Evolutionary conservation across 257 asterid genomes (phyloP), one percentile per base, ranked within the genome.

Genomic region (Agastache rugosa): DNA sequence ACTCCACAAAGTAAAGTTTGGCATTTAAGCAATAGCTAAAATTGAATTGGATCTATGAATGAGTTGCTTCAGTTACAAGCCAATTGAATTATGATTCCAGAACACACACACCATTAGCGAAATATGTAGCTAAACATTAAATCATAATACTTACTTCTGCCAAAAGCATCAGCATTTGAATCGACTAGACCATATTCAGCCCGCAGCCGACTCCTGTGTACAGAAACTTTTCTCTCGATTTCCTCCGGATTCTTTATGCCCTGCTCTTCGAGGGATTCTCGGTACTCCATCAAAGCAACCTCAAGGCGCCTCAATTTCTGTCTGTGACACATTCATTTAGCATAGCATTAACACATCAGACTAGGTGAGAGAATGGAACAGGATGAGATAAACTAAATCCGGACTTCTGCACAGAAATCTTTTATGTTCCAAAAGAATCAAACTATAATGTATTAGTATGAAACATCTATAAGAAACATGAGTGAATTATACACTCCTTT

Each of bases 271-370:
- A 93, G 96, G 79, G 93, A 88, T 87, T 93, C 98, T 10, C 93
- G 92, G 76, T 91, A 93, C 77, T 91, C 96, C 79, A 93, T 91
- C 78, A 93, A 72, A 53, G 88, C 91, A 69, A 91, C 97, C 82
- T 93, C 98, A 72, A 91, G 81, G n/a, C 86, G 92, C 86, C 98
- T 91, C 85, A 91, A 61, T 80, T 88, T 93, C 81, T 87, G 97
- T 74, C 98, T 93, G 89, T 60, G 48, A 72, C 67, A 75, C 73
- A 78, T 67, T 72, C 27, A 59, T 74, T 59, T 75, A 74, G 62
- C 73, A 56, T 60, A 75, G 66, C 67, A 73, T 48, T 9, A 56
- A 53, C 70, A 23, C 47, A 56, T 63, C 64, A 37, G 61, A 69
- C 31, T 6, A 42, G 35, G 50, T 41, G 47, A 11, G 6, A 22